Evolutionary conservation across 179 eudicot species (phyloP), one percentile per base, ranked within the genome.

Genomic region (Dionaea muscipula): DNA sequence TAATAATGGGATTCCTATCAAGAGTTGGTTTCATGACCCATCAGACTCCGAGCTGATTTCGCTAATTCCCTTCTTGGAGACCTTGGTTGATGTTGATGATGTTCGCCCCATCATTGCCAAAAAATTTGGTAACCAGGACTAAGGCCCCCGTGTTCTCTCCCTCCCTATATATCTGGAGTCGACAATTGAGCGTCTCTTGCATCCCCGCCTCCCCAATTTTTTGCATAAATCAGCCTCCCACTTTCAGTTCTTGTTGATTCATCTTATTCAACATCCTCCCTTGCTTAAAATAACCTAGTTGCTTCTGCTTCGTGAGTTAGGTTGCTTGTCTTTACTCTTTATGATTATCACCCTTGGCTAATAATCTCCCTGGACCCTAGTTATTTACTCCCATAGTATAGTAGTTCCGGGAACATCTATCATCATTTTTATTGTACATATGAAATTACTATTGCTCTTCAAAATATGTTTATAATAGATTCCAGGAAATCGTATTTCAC

Each of bases 1-100:
- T 71, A 91, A 91, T 78, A 91, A 91, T 72, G 98, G 98, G 56
- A 91, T 91, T 74, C 98, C 96, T 22, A 87, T 91, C 44, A 84
- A 82, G 82, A 91, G 98, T 76, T 91, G 98, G 98, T 91, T 91
- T 69, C 93, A 83, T 73, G 98, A 91, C 73, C 93, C 88, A 49
- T 77, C 86, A 59, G 99, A 93, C 64, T 65, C 60, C 67, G 95
- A 90, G 60, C 76, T 93, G 37, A 68, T 85, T 63, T 82, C 85
- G 44, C 63, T 93, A 54, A 79, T 93, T 59, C 93, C 99, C 43
- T 93, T 93, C 74, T 77, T 93, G 26, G 99, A 93, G 82, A 84
- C 76, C 56, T 70, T 93, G 70, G 89, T 70, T 70, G 78, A 74
- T 72, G 95, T 76, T 49, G 89, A 81, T 69, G 99, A 93, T 65